Percentiles rank a stretch among this genome's conserved stretches.
Conservation (phyloP, 1,284 basidiomycete genomes). For the Fomitiporia mediterranea region DNA sequence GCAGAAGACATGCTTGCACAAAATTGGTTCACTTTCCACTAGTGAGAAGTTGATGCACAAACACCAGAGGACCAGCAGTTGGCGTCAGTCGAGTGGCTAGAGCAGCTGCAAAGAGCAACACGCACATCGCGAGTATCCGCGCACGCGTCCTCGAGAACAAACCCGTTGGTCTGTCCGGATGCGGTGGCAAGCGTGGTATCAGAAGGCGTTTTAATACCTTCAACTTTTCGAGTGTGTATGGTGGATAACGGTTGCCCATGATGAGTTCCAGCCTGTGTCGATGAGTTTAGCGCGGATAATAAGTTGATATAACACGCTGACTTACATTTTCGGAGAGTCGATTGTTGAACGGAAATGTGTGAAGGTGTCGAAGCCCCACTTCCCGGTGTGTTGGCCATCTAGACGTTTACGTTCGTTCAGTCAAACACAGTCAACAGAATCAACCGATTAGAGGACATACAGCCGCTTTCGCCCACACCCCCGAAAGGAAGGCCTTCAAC, state of each 20-base stretch:
- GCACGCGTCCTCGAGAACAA: neutral
- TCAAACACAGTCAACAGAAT: neutral
- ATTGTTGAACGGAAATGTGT: conserved; percentile 60
- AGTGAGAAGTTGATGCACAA: neutral
- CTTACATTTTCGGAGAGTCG: conserved; percentile 61
- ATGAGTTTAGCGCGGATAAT: neutral
- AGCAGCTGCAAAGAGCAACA: conserved; percentile 16
- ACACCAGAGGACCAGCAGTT: neutral
- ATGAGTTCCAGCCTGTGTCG: conserved; percentile 49
- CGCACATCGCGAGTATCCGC: conserved; percentile 12
- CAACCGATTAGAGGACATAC: conserved; percentile 37
- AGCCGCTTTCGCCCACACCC: conserved; percentile 67
- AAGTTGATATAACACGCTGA: neutral
- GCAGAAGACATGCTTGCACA: too few relatives aligned
- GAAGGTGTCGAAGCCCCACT: conserved; percentile 64
- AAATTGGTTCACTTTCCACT: neutral
- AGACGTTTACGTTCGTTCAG: neutral
- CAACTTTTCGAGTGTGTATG: conserved; percentile 41
- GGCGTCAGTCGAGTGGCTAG: conserved; percentile 3
- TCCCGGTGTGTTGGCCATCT: conserved; percentile 63
- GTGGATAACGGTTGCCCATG: conserved; percentile 57
- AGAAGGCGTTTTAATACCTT: conserved; percentile 3
- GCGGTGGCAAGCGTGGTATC: conserved; percentile 13
- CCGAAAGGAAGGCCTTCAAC: conserved; percentile 69
- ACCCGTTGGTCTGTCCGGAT: neutral